Base-by-base conservation (phyloP, 257 asterid species). In the Salvia rosmarinus region DNA sequence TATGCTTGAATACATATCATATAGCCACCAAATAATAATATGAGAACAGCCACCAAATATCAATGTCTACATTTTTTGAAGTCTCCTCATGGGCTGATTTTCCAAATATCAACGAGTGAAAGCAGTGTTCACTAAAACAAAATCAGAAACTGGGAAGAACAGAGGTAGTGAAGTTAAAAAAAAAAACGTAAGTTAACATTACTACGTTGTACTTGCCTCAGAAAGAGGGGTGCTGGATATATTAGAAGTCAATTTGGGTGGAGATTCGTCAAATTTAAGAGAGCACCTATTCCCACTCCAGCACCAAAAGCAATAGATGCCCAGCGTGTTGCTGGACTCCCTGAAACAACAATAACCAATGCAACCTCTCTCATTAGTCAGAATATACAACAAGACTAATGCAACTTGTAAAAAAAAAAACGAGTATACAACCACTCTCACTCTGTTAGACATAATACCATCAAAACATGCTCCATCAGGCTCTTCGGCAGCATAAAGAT, bases 311-410 rank as follows among this genome's bases (percentile, higher is more conserved):
- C 87, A 64, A 90, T 83, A 39, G 96, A 86, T 51, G 96, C 90
- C 98, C 98, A 91, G 68, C 96, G 90, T 63, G 96, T 88, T 16
- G 63, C 89, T 37, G 98, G 98, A 67, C 96, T 89, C 82, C 98
- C 96, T 91, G 81, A 72, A 21, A 37, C 64, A 76, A 57, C 46
- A 72, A 68, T 55, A 72, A 68, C 47, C 9, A 35, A 35, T 5
- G 6, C 12, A 58, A 30, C 10, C 62, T 13, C 23, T 5, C n/a
- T 35, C 25, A 65, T 56, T 23, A 71, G 37, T 14, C 44, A 7
- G 28, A 54, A 21, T 37, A 12, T 13, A 12, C 43, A 35, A 54
- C 21, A 52, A 71, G 58, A 43, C 42, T 8, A 19, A 12, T 16
- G 11, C 49, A 43, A 76, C 46, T 46, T 51, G 58, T 35, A 19